Conservation (phyloP, 2,329 filamentous ascomycete genomes). For the Hymenoscyphus scutula region DNA sequence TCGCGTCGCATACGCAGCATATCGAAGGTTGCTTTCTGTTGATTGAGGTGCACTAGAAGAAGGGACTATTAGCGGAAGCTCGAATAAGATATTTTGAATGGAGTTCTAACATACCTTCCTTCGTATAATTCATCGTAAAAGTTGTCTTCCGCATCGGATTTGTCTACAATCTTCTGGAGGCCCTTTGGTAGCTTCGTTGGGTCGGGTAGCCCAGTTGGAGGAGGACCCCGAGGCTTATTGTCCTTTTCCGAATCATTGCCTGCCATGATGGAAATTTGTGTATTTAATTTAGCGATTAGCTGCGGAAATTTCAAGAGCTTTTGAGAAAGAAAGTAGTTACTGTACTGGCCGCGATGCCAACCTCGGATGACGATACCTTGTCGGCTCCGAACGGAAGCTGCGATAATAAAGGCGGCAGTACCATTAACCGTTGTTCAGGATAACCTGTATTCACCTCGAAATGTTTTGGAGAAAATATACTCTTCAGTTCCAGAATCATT, state of each 20-base stretch:
- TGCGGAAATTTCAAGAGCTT: background rate
- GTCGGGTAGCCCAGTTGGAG: slow-evolving; percentile 28
- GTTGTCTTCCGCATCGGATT: slow-evolving; percentile 62
- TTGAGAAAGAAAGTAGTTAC: background rate
- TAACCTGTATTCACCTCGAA: too few species aligned
- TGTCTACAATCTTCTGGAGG: slow-evolving; percentile 58
- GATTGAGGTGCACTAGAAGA: slow-evolving; percentile 64
- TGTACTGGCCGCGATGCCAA: too few species aligned
- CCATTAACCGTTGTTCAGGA: too few species aligned
- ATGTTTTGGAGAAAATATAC: too few species aligned
- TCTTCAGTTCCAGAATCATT: too few species aligned
- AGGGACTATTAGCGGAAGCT: slow-evolving; percentile 17
- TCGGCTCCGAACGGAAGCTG: slow-evolving; percentile 4
- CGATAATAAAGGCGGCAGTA: too few species aligned
- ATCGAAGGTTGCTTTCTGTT: slow-evolving; percentile 81
- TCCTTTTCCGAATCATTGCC: slow-evolving; percentile 28
- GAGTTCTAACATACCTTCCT: slow-evolving; percentile 62
- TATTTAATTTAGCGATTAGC: background rate
- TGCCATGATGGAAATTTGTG: slow-evolving; percentile 22
- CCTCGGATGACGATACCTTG: background rate
- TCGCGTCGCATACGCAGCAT: slow-evolving; percentile 87
- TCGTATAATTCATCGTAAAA: slow-evolving; percentile 76
- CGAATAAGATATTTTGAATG: background rate
- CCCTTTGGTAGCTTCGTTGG: slow-evolving; percentile 48
- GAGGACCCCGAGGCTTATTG: slow-evolving; percentile 26